Evolutionary conservation across 2,329 filamentous ascomycete species (phyloP).

Genomic region (Zasmidium cellare): DNA sequence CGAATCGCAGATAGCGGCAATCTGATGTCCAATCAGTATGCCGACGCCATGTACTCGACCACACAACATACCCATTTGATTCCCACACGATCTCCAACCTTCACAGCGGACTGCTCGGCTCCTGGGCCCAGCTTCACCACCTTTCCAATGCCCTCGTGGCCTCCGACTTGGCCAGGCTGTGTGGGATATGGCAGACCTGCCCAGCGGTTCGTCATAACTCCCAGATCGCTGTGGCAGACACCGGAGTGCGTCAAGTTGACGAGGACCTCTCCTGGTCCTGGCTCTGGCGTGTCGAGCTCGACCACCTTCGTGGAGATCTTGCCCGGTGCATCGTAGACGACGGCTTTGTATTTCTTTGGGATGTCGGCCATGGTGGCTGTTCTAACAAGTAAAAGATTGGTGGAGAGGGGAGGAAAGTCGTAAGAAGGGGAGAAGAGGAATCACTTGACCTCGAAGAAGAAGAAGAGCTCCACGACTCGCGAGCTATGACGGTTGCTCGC

Average conservation of each 20-base stretch:
- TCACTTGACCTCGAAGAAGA: neutral
- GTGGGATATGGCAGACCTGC: slow-evolving; percentile 59
- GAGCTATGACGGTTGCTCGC: neutral
- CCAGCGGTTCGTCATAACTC: slow-evolving; percentile 54
- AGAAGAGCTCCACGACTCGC: neutral
- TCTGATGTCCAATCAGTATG: slow-evolving; percentile 14
- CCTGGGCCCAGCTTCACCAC: slow-evolving; percentile 66
- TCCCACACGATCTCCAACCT: slow-evolving; percentile 68
- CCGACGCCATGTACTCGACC: neutral
- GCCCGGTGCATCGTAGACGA: slow-evolving; percentile 66
- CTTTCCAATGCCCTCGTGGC: slow-evolving; percentile 61
- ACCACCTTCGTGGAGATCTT: slow-evolving; percentile 64
- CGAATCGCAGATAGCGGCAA: slow-evolving; percentile 57
- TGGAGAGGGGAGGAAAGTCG: neutral
- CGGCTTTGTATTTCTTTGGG: slow-evolving; percentile 63
- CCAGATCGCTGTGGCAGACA: slow-evolving; percentile 65
- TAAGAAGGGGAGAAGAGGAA: neutral
- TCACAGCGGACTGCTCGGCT: slow-evolving; percentile 56
- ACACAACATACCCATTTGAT: slow-evolving; percentile 58
- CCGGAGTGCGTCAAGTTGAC: slow-evolving; percentile 56
- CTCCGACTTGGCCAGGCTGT: slow-evolving; percentile 63
- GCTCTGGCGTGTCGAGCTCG: slow-evolving; percentile 64
- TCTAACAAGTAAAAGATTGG: neutral
- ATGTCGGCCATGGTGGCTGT: slow-evolving; percentile 30
- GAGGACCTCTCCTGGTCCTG: slow-evolving; percentile 59